Percentiles rank a stretch among this genome's conserved stretches.
Evolutionary conservation across 495 filamentous ascomycete genomes (phyloP).

Genomic region (Neurospora sp.): DNA sequence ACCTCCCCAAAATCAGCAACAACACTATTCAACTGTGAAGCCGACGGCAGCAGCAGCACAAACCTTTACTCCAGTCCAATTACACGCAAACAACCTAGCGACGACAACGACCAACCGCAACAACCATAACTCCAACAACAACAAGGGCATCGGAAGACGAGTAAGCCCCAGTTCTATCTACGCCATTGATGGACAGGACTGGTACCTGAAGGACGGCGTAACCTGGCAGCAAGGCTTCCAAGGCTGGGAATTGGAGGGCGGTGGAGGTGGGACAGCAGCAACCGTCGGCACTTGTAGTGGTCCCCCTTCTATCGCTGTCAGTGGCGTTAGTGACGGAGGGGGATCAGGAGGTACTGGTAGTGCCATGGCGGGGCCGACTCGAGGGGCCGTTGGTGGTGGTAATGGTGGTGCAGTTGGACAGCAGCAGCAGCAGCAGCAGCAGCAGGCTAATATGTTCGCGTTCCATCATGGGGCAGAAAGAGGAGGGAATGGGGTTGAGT

Average conservation of each 20-base stretch:
- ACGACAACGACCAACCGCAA: conserved; percentile 3
- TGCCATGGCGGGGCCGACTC: background rate
- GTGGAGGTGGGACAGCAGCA: conserved; percentile 3
- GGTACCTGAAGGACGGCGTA: conserved; percentile 41
- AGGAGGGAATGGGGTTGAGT: background rate
- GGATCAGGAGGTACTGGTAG: background rate
- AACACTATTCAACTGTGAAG: background rate
- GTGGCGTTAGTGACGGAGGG: background rate
- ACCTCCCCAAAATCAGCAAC: background rate
- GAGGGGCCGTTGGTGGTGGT: background rate
- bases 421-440: background rate
- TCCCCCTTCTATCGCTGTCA: background rate
- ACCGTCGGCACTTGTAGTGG: background rate
- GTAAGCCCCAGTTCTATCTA: conserved; percentile 19
- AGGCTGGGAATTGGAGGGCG: conserved; percentile 23
- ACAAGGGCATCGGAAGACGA: conserved; percentile 2
- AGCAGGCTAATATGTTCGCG: background rate
- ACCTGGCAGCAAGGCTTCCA: conserved; percentile 41
- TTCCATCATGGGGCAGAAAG: background rate
- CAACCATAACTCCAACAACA: conserved; percentile 2
- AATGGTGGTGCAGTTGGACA: background rate
- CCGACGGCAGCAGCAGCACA: background rate
- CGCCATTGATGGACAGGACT: conserved; percentile 38
- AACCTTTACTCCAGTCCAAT: background rate
- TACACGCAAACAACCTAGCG: background rate